These are phyloP conservation scores for Hylodesmum podocarpum DNA, from an alignment of 306 rosid genomes.

Conservation along the genomic window DNA sequence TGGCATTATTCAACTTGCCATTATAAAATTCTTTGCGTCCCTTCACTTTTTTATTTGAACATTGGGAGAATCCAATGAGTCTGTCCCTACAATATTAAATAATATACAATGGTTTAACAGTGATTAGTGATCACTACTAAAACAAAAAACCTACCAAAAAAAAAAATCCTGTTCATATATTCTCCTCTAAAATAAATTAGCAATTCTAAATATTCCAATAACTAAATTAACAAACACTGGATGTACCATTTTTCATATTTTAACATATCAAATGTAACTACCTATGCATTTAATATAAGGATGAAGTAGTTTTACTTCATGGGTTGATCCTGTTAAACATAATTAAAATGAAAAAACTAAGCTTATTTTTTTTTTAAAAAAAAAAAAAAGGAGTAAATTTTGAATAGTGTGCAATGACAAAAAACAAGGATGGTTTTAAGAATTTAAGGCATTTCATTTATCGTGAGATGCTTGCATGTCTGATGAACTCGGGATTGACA, in stretches of 20 bases:
- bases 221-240: not conserved
- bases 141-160: not conserved
- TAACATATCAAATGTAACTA: not conserved
- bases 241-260: not conserved
- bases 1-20: conserved; percentile 2
- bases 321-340: too few species aligned
- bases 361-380: not conserved
- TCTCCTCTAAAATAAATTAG: not conserved
- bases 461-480: not conserved
- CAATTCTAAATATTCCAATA: too few species aligned
- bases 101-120: not conserved
- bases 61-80: conserved; percentile 28
- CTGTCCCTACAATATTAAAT: conserved; percentile 29
- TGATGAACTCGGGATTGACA: conserved; percentile 27
- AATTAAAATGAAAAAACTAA: not conserved
- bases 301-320: too few species aligned
- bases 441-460: not conserved
- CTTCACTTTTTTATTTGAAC: conserved; percentile 31
- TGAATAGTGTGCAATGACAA: not conserved
- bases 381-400: not conserved
- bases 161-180: not conserved
- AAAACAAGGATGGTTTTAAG: not conserved
- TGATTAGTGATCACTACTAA: not conserved
- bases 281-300: not conserved
- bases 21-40: conserved; percentile 5